Evolutionary conservation across 2,329 filamentous ascomycete genomes (phyloP), one percentile per base, ranked within the genome.

Genomic region (Cladosporium colombiae): DNA sequence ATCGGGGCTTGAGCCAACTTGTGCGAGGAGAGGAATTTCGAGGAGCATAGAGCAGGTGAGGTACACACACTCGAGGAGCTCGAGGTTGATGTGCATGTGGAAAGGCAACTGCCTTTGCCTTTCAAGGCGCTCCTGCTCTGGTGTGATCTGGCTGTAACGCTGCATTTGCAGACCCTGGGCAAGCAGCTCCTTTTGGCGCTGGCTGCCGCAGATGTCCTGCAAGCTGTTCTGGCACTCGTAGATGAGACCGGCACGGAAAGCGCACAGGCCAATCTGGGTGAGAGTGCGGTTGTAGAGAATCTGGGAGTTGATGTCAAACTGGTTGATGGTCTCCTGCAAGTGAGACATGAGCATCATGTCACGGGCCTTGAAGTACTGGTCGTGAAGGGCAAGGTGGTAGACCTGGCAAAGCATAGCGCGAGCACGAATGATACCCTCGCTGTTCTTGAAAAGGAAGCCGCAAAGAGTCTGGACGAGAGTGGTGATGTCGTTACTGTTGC

Each of bases 321-420:
- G 96, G 82, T 88, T 87, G 78, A 99, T 99, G 64, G 91, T 96
- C 84, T 99, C 95, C 78, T 97, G 94, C 77, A 99, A 84, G 83
- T 99, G 95, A 21, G 95, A 99, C 93, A 99, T 99, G 79, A 99
- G 88, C 90, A 98, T 96, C 91, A 99, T 94, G 80, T 99, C 96
- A 71, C 95, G 91, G 75, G 95, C 91, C 81, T 91, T 92, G 86
- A 97, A 98, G 86, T 98, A 99, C 74, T 97, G 90, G 81, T 97
- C 93, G 81, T 99, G 95, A 62, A 99, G 87, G 60, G 95, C 95
- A 73, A 97, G 86, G 88, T 97, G 97, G 84, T 99, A 99, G 69
- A 99, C 95, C 81, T 98, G 93, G 85, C 92, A 97, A 68, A 99
- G 86, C 93, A 99, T 98, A 55, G 95, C 94, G 67, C 95, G 90